phyloP scores from a whole-genome alignment of 2,329 filamentous ascomycete species.

The Colletotrichum plurivorum region DNA sequence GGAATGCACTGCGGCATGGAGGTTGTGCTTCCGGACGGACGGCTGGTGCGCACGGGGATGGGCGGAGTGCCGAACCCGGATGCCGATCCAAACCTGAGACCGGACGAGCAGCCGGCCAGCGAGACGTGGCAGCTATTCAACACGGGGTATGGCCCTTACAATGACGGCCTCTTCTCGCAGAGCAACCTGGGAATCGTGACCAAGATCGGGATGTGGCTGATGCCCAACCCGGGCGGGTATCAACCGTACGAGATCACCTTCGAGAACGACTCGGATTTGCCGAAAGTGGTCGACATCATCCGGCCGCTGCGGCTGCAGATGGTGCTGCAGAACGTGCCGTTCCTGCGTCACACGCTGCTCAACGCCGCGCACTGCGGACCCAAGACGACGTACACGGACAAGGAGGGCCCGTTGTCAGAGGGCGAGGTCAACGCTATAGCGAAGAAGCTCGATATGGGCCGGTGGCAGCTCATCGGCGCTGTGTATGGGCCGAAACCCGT shows the following conservation, averaged over 20 bases:
- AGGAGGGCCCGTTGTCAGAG: conserved; percentile 52
- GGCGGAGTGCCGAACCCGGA: conserved; percentile 45
- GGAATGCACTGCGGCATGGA: conserved; percentile 58
- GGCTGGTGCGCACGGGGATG: conserved; percentile 59
- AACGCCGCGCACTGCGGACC: conserved; percentile 55
- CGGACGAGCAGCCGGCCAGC: conserved; percentile 49
- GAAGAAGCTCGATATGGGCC: conserved; percentile 56
- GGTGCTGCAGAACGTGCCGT: conserved; percentile 63
- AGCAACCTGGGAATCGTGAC: conserved; percentile 66
- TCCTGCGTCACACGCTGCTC: conserved; percentile 59
- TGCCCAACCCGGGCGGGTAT: conserved; percentile 66
- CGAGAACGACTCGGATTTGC: conserved; percentile 45
- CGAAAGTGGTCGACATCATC: conserved; percentile 50
- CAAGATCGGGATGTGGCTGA: conserved; percentile 67
- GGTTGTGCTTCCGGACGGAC: conserved; percentile 58
- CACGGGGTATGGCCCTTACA: conserved; percentile 56
- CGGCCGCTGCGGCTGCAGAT: conserved; percentile 55
- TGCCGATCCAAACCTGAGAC: conserved; percentile 24
- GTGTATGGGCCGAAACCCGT: conserved; percentile 51
- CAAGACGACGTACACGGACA: conserved; percentile 47
- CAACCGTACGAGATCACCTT: conserved; percentile 47
- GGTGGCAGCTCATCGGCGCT: conserved; percentile 64
- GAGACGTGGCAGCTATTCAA: conserved; percentile 59
- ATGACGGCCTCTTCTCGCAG: conserved; percentile 62
- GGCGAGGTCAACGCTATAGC: conserved; percentile 57